phyloP scores from a whole-genome alignment of 2,329 filamentous ascomycete genomes.

The Pezizomycotina sp. region DNA sequence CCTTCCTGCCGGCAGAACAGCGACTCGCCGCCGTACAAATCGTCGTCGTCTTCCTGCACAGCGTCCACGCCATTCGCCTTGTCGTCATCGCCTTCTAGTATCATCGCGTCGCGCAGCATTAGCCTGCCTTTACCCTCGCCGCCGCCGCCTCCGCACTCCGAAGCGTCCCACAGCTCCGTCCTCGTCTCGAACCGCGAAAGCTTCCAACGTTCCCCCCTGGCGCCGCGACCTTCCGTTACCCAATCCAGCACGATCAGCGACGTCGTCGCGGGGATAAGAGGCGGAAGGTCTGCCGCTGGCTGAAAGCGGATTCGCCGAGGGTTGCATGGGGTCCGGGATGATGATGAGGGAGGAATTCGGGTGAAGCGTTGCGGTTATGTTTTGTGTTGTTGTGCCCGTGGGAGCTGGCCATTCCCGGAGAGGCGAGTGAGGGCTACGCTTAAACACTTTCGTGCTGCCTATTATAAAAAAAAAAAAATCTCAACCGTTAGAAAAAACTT shows the following conservation, averaged over 20 bases:
- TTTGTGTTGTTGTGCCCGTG: constrained; percentile 46
- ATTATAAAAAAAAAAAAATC: too few relatives aligned
- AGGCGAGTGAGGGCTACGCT: constrained; percentile 43
- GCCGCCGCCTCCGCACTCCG: constrained; percentile 27
- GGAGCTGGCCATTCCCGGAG: too few relatives aligned
- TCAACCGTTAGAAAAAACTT: constrained; percentile 28
- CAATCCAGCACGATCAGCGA: constrained; percentile 77
- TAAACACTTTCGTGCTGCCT: constrained; percentile 93
- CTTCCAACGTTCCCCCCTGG: constrained; percentile 78
- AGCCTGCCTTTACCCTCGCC: constrained; percentile 35
- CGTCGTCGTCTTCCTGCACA: constrained; percentile 17
- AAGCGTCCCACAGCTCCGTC: constrained; percentile 63
- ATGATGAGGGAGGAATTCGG: constrained; percentile 42
- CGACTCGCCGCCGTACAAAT: constrained; percentile 28
- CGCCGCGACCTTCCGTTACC: constrained; percentile 75
- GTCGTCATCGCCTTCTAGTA: constrained; percentile 45
- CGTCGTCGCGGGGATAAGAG: constrained; percentile 30
- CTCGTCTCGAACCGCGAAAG: constrained; percentile 62
- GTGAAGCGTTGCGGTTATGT: constrained; percentile 37
- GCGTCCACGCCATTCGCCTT: constrained; percentile 24
- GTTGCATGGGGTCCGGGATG: constrained; percentile 84
- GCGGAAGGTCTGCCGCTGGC: constrained; percentile 66
- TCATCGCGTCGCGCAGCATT: constrained; percentile 69
- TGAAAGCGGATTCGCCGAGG: constrained; percentile 66
- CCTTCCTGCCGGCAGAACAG: constrained; percentile 52